Conservation (phyloP, 1,284 basidiomycete genomes). For the Pisolithus thermaeus region DNA sequence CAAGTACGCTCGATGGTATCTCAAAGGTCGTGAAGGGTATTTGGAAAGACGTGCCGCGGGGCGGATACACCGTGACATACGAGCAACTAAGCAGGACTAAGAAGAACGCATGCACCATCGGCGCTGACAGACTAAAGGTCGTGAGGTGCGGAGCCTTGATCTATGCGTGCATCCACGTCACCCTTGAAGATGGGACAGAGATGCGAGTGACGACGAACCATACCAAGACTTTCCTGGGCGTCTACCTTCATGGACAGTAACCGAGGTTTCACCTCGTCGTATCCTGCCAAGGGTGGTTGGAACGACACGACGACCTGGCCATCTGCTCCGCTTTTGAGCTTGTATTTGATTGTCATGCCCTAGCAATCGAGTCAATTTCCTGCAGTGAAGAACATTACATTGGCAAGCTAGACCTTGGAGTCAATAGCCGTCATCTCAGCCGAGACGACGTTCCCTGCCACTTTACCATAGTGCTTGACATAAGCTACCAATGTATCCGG, state of each 20-base stretch:
- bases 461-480: slow-evolving; percentile 67
- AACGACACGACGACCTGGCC: slow-evolving; percentile 49
- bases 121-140: slow-evolving; percentile 43
- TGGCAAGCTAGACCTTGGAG: slow-evolving; percentile 40
- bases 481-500: slow-evolving; percentile 77
- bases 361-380: slow-evolving; percentile 20
- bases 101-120: slow-evolving; percentile 9
- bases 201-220: slow-evolving; percentile 42
- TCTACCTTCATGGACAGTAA: slow-evolving; percentile 68
- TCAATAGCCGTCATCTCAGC: slow-evolving; percentile 66
- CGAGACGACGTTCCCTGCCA: slow-evolving; percentile 43
- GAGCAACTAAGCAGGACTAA: slow-evolving; percentile 11
- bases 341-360: slow-evolving; percentile 68
- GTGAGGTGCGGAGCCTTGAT: slow-evolving; percentile 57
- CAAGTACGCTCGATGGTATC: slow-evolving; percentile 21
- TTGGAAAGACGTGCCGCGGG: slow-evolving; percentile 17
- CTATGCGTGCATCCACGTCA: slow-evolving; percentile 29
- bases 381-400: neutral
- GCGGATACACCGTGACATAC: slow-evolving; percentile 38
- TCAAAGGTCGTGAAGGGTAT: slow-evolving; percentile 11
- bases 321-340: slow-evolving; percentile 37
- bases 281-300: slow-evolving; percentile 63
- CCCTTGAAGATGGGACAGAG: neutral
- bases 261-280: slow-evolving; percentile 76
- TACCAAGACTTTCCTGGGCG: slow-evolving; percentile 67